Evolutionary conservation across 2,329 filamentous ascomycete species (phyloP).

Genomic region (Neofusicoccum sp.): DNA sequence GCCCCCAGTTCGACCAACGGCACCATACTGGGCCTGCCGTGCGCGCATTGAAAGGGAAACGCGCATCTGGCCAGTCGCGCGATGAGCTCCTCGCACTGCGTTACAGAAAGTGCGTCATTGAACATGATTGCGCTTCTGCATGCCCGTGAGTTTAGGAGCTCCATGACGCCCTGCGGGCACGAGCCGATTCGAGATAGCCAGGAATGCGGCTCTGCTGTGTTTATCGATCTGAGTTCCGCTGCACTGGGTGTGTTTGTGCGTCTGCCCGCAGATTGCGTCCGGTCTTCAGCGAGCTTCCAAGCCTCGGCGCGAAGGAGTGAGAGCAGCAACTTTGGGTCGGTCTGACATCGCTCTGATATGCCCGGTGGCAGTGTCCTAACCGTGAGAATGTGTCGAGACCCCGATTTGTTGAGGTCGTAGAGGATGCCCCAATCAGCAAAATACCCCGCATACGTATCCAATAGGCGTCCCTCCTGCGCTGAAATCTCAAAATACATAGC

Average conservation of each 20-base stretch:
- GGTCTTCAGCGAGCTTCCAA: constrained; percentile 60
- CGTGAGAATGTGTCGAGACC: constrained; percentile 35
- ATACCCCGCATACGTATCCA: constrained; percentile 53
- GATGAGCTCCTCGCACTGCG: constrained; percentile 61
- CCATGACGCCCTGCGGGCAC: constrained; percentile 73
- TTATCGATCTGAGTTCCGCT: constrained; percentile 1
- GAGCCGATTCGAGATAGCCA: constrained; percentile 62
- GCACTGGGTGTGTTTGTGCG: not conserved
- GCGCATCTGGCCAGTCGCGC: constrained; percentile 58
- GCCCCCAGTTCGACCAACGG: constrained; percentile 38
- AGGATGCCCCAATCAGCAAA: constrained; percentile 75
- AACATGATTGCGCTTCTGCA: constrained; percentile 86
- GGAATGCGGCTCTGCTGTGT: constrained; percentile 7
- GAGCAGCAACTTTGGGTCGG: constrained; percentile 69
- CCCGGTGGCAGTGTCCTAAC: constrained; percentile 65
- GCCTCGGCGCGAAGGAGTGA: constrained; percentile 72
- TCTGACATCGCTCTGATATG: constrained; percentile 72
- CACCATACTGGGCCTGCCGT: constrained; percentile 61
- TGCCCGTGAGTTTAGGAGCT: constrained; percentile 72
- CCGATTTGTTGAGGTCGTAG: constrained; percentile 49
- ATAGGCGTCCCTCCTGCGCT: constrained; percentile 57
- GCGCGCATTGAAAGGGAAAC: constrained; percentile 82
- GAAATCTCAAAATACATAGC: constrained; percentile 66
- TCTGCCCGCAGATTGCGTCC: constrained; percentile 19
- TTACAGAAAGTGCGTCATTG: constrained; percentile 63